phyloP scores from a whole-genome alignment of 108 stramenopile species.

The Conticribra guillardii region DNA sequence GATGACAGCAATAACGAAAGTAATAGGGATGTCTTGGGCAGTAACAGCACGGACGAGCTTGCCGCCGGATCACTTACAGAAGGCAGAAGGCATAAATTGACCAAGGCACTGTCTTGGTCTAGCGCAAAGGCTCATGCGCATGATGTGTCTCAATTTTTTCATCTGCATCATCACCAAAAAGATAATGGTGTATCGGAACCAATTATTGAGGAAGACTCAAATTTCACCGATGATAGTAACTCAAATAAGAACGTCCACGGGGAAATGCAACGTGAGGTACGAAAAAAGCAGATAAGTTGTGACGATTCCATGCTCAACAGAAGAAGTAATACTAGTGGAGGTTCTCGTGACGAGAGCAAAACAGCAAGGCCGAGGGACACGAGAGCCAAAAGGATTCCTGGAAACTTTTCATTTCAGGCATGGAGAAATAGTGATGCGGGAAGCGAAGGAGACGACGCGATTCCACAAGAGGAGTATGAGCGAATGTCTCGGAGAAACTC shows the following conservation, averaged over 20 bases:
- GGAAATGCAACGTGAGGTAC: neutral
- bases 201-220: neutral
- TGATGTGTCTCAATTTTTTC: slow-evolving; percentile 9
- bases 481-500: neutral
- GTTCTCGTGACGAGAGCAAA: neutral
- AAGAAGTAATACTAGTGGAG: no score
- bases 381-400: neutral
- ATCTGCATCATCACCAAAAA: slow-evolving; percentile 1
- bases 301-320: neutral
- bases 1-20: neutral
- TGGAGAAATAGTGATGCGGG: slow-evolving; percentile 41
- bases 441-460: slow-evolving; percentile 30
- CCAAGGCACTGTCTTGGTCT: slow-evolving; percentile 3
- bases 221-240: neutral
- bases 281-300: neutral
- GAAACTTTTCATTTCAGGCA: slow-evolving; percentile 35
- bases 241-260: neutral
- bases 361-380: neutral
- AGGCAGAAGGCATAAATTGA: neutral
- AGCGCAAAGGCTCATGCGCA: slow-evolving; percentile 8
- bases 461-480: slow-evolving; percentile 11
- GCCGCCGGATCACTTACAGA: neutral
- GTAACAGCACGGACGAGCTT: no score
- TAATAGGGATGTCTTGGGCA: no score
- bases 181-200: neutral